These are phyloP conservation scores for Cordyceps sp. DNA, from an alignment of 2,329 filamentous ascomycete species.

Conservation along the genomic window DNA sequence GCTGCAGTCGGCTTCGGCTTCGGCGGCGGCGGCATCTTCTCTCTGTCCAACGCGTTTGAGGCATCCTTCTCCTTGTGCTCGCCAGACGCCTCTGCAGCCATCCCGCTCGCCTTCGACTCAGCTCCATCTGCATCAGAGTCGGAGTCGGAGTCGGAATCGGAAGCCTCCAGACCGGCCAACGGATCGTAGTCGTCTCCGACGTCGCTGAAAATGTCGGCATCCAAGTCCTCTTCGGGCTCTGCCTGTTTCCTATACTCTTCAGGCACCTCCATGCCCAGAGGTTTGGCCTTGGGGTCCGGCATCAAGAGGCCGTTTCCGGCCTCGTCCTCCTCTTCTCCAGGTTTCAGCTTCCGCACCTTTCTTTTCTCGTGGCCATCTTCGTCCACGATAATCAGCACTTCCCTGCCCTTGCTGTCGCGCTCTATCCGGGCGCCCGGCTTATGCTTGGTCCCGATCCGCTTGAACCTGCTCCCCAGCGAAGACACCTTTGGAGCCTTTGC, in stretches of 20 bases:
- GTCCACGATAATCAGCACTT: constrained; percentile 48
- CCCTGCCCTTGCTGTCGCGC: constrained; percentile 40
- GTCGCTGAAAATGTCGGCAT: constrained; percentile 49
- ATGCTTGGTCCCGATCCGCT: constrained; percentile 42
- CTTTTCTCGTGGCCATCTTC: constrained; percentile 50
- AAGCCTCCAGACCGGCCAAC: constrained; percentile 37
- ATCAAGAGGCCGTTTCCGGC: constrained; percentile 27
- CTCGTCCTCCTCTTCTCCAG: constrained; percentile 17
- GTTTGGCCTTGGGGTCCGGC: constrained; percentile 37
- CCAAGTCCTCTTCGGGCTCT: constrained; percentile 29
- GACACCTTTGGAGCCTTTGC: constrained; percentile 37
- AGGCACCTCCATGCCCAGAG: constrained; percentile 50
- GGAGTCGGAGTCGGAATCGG: constrained; percentile 26
- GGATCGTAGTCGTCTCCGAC: constrained; percentile 53
- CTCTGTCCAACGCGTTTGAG: too few species aligned
- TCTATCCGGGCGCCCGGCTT: constrained; percentile 41
- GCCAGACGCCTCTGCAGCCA: constrained; percentile 4
- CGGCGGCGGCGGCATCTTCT: constrained; percentile 29
- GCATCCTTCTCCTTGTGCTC: too few species aligned
- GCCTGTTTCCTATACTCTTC: constrained; percentile 35
- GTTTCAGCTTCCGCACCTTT: constrained; percentile 39
- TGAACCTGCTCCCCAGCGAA: constrained; percentile 41
- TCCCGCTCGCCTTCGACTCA: too few species aligned
- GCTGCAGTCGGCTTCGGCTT: constrained; percentile 20
- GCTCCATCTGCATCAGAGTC: constrained; percentile 15